These are phyloP conservation scores for Teratosphaeria gauchensis DNA, from an alignment of 2,329 filamentous ascomycete species.

Conservation along the genomic window DNA sequence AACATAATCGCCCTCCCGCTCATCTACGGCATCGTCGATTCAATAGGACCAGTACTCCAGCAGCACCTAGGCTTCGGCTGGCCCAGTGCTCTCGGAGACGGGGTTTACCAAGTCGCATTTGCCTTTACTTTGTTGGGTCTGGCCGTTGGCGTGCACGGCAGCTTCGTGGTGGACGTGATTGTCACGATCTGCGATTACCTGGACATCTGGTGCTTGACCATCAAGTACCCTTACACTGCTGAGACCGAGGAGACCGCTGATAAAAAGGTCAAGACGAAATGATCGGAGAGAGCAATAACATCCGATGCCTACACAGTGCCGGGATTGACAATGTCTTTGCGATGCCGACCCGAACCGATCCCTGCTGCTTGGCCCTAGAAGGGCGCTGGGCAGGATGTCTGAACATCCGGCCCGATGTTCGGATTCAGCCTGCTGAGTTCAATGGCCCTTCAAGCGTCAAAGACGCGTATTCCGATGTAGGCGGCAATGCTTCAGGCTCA, in stretches of 20 bases:
- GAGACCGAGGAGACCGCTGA: conserved; percentile 10
- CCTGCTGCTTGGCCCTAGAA: background rate
- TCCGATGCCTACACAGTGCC: too few relatives aligned
- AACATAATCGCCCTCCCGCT: conserved; percentile 78
- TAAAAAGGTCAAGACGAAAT: conserved; percentile 7
- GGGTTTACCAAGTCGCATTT: conserved; percentile 81
- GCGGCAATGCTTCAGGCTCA: too few relatives aligned
- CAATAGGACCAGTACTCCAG: conserved; percentile 58
- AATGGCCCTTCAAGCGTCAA: too few relatives aligned
- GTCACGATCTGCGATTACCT: conserved; percentile 96
- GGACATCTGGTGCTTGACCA: conserved; percentile 96
- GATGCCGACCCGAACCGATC: background rate
- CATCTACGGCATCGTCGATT: conserved; percentile 68
- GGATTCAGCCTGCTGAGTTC: too few relatives aligned
- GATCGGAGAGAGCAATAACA: background rate
- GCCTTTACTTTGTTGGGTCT: conserved; percentile 81
- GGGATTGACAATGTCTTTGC: too few relatives aligned
- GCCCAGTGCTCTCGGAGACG: conserved; percentile 60
- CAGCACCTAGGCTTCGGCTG: conserved; percentile 49
- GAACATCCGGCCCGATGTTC: background rate
- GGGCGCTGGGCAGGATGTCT: background rate
- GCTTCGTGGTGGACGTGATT: conserved; percentile 94
- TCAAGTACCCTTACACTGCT: conserved; percentile 64
- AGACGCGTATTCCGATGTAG: too few relatives aligned
- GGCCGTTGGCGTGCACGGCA: conserved; percentile 85